Conservation (phyloP, 805 yeast genomes). For the Ogataea glucozyma region DNA sequence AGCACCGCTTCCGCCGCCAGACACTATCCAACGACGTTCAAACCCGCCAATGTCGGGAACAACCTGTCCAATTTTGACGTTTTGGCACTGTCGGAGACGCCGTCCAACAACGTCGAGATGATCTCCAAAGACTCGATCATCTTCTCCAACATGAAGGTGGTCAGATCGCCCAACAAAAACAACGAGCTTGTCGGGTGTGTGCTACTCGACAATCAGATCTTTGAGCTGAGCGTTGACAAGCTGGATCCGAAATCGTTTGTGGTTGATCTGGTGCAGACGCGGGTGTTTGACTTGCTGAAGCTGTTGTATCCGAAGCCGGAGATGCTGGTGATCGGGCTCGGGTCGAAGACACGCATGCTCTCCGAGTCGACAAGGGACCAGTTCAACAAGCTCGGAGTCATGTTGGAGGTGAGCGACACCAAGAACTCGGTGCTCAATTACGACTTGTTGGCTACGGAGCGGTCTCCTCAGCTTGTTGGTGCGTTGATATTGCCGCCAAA, state of each 20-base stretch:
- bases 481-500: conserved; percentile 74
- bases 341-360: conserved; percentile 61
- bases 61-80: conserved; percentile 47
- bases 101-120: conserved; percentile 52
- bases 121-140: conserved; percentile 58
- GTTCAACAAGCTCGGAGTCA: conserved; percentile 64
- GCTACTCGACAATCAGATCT: conserved; percentile 57
- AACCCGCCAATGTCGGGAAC: conserved; percentile 38
- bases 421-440: conserved; percentile 66
- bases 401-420: conserved; percentile 66
- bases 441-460: conserved; percentile 76
- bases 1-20: background rate
- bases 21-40: conserved; percentile 27
- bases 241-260: conserved; percentile 35
- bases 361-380: conserved; percentile 52
- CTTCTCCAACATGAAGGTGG: conserved; percentile 53
- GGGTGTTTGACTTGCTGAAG: conserved; percentile 51
- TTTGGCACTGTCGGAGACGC: conserved; percentile 42
- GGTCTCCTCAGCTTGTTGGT: conserved; percentile 67
- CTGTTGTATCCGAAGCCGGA: conserved; percentile 77
- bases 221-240: conserved; percentile 52
- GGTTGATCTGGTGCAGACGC: conserved; percentile 37
- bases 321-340: conserved; percentile 69
- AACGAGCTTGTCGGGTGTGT: conserved; percentile 47
- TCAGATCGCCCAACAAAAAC: conserved; percentile 41